Percentiles rank a stretch among this genome's conserved stretches.
phyloP scores from a whole-genome alignment of 2,329 filamentous ascomycete genomes.

The Neofusicoccum kwambonambiense region DNA sequence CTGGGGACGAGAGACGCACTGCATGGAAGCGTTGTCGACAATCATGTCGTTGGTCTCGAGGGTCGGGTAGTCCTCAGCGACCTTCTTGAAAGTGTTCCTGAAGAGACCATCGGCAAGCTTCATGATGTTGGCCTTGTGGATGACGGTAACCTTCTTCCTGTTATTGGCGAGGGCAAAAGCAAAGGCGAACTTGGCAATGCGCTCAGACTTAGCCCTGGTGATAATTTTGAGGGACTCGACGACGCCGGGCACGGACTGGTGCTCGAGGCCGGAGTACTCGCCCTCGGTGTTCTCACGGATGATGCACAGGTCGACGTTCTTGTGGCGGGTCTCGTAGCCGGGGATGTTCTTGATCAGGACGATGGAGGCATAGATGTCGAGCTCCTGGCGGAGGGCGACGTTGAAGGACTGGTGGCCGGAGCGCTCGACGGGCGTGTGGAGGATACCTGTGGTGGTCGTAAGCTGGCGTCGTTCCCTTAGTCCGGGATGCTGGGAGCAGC shows the following conservation, averaged over 20 bases:
- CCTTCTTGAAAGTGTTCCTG: conserved; percentile 92
- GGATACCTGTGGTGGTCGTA: conserved; percentile 57
- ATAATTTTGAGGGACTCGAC: conserved; percentile 99
- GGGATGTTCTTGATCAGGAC: conserved; percentile 99
- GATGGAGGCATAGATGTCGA: conserved; percentile 98
- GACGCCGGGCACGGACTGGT: conserved; percentile 93
- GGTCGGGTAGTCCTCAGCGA: conserved; percentile 92
- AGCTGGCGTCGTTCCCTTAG: conserved; percentile 2
- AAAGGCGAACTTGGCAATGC: conserved; percentile 98
- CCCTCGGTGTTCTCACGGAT: conserved; percentile 99
- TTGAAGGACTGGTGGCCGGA: conserved; percentile 99
- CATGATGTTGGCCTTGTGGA: conserved; percentile 99
- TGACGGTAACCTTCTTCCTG: conserved; percentile 98
- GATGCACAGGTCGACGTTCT: conserved; percentile 96
- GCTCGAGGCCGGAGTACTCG: conserved; percentile 98
- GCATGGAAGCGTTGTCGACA: conserved; percentile 99
- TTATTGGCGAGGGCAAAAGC: conserved; percentile 97
- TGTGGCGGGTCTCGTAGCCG: conserved; percentile 95
- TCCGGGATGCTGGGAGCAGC: conserved; percentile 3
- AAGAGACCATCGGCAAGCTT: conserved; percentile 98
- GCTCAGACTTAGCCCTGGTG: conserved; percentile 97
- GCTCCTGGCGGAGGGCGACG: conserved; percentile 96
- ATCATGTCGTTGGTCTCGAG: conserved; percentile 99
- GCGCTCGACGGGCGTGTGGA: conserved; percentile 94
- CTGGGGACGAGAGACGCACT: conserved; percentile 92